Percentiles rank a stretch among this genome's conserved stretches.
Evolutionary conservation across 106 monocot genomes (phyloP).

Genomic region (Posidonia australis): DNA sequence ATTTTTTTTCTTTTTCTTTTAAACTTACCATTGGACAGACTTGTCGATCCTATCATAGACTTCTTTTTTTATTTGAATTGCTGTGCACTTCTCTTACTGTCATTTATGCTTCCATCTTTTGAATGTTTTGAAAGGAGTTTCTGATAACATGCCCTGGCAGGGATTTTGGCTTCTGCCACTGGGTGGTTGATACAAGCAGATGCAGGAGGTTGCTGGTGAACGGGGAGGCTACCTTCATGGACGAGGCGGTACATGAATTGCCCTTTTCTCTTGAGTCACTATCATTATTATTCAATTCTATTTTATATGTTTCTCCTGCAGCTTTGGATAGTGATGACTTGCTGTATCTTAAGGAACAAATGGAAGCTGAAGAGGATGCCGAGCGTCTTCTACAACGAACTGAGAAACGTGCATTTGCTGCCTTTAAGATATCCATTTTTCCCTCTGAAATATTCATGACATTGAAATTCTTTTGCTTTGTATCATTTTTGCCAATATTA

Average conservation of each 20-base stretch:
- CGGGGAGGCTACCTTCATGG: conserved; percentile 97
- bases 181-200: conserved; percentile 74
- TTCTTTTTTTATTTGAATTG: not conserved
- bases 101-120: not conserved
- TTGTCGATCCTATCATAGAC: not conserved
- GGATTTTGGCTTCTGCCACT: conserved; percentile 67
- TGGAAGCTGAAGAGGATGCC: conserved; percentile 99
- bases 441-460: not conserved
- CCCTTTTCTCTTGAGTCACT: not conserved
- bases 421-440: conserved; percentile 90
- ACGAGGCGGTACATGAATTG: conserved; percentile 62
- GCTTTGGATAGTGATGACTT: conserved; percentile 98
- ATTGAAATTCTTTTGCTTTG: conserved; percentile 19
- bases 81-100: not conserved
- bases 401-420: conserved; percentile 92
- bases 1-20: too few relatives aligned
- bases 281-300: not conserved
- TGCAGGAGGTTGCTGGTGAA: conserved; percentile 99
- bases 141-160: conserved; percentile 99
- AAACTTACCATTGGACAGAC: too few relatives aligned
- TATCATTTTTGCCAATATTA: not conserved
- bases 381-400: conserved; percentile 92
- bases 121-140: conserved; percentile 24
- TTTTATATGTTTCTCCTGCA: conserved; percentile 17
- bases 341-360: conserved; percentile 95